Base-by-base conservation (phyloP, 305 asterid species). In the Solanum hybrid region DNA sequence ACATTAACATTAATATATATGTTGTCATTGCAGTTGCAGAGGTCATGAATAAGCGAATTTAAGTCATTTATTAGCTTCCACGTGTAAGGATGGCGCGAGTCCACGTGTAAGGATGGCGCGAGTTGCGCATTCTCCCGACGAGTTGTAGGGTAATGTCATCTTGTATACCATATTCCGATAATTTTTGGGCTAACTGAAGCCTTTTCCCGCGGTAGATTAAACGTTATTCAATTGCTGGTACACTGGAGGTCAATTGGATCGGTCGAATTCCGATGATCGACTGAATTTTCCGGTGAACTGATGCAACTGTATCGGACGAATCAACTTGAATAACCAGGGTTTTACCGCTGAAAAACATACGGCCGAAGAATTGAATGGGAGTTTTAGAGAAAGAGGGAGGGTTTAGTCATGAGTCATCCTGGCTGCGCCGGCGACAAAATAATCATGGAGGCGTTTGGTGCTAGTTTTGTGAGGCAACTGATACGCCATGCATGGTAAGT, bases 281-380 rank as follows among this genome's bases (percentile, higher is more conserved):
- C 31, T 91, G 90, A 60, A 97, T 94, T 87, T 90, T 95, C 69
- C 89, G 90, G 85, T 95, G 98, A 32, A 97, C 87, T 2, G 94
- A 90, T 64, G 37, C 29, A 80, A 96, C 89, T 6, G 95, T 89
- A 90, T 96, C 99, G 26, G 80, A 22, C n/a, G 96, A 87, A 76
- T 93, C 89, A 51, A 29, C 31, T 29, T 90, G 92, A 76, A 97
- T 79, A 32, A 95, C 95, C 1, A 94, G 93, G 84, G 98, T 95
- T 78, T 88, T 91, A 66, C 91, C 92, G 9, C 92, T 92, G 34
- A 95, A 91, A 86, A 96, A 91, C 76, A 92, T 80, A 20, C 97
- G 96, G 82, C 95, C 96, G 87, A 96, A 97, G 93, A 97, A 96
- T 42, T 97, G 99, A 90, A 95, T 91, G 71, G 91, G 91, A 42